Base-by-base conservation (phyloP, 768 basidiomycete species). In the Rossbeevera mucosa region DNA sequence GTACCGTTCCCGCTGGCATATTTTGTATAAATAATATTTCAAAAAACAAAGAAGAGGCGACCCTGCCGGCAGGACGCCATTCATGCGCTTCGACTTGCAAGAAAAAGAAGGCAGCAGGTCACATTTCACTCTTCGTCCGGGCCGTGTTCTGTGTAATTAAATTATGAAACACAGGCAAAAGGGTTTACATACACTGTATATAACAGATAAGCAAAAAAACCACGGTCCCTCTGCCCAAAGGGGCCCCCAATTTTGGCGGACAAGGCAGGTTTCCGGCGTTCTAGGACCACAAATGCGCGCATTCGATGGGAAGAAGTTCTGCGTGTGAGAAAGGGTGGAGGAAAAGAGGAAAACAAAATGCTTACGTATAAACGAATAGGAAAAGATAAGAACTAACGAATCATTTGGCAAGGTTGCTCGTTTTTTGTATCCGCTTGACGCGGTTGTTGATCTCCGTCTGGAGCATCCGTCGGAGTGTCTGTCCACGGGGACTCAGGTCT, bases 341-440 rank as follows among this genome's bases (percentile, higher is more conserved):
- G 24, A 14, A 14, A 16, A 9, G 21, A 22, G 21, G 8, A 14
- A n/a, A 16, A 18, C 4, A 20, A 22, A 43, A 43, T 2, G 8
- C 7, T 14, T 16, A 24, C 13, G 7, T 16, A 28, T 3, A 45
- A 24, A 25, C 24, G 24, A 18, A 8, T 20, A 1, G n/a, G 14
- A 28, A 26, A 46, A 20, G 6, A 12, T 9, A 5, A 4, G 16
- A 20, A 22, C 22, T 14, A 5, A 24, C 24, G 16, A 25, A 43
- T 56, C 57, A 70, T 54, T 51, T 56, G n/a, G 62, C 47, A 33
- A 70, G 69, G 54, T 71, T 75, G 62, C 80, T 83, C 38, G 80
- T 69, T 65, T 83, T 86, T 68, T 88, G 83, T 72, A 88, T 75
- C 56, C 81, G 80, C 63, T 82, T 84, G 53, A 87, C 72, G 36